Conservation (phyloP, 768 basidiomycete species). For the Auricularia sp. region DNA sequence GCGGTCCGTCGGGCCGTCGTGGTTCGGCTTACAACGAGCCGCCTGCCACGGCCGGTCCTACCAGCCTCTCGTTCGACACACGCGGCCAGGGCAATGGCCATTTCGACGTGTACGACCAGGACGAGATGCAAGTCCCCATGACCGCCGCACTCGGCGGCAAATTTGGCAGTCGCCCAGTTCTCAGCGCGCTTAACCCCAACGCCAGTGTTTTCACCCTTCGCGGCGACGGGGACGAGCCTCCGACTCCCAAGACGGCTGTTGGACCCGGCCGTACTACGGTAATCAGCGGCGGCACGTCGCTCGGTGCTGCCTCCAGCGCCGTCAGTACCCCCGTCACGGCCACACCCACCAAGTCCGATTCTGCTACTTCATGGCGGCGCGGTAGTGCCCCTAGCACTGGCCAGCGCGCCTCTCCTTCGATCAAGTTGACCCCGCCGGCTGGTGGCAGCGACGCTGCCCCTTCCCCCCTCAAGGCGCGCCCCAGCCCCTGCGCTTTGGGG, state of each 20-base stretch:
- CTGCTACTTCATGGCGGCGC: constrained; percentile 73
- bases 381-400: constrained; percentile 46
- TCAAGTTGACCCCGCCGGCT: constrained; percentile 67
- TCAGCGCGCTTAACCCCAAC: constrained; percentile 28
- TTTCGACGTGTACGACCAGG: constrained; percentile 5
- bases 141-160: constrained; percentile 68
- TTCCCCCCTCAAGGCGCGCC: neutral
- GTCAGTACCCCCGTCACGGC: constrained; percentile 17
- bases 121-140: constrained; percentile 50
- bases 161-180: constrained; percentile 49
- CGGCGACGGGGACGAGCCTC: constrained; percentile 33
- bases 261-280: constrained; percentile 40
- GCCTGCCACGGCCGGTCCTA: constrained; percentile 68
- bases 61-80: constrained; percentile 52
- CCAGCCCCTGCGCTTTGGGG: neutral
- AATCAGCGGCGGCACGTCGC: constrained; percentile 63
- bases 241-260: constrained; percentile 32
- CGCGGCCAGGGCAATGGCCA: constrained; percentile 24
- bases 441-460: constrained; percentile 29
- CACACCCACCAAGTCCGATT: constrained; percentile 70
- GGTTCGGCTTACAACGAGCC: constrained; percentile 36
- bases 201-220: constrained; percentile 24
- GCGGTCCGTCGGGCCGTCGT: constrained; percentile 36
- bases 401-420: constrained; percentile 46
- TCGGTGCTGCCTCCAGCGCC: constrained; percentile 43